Evolutionary conservation across 2,329 filamentous ascomycete species (phyloP), one percentile per base, ranked within the genome.

Genomic region (Lithohypha guttulata): DNA sequence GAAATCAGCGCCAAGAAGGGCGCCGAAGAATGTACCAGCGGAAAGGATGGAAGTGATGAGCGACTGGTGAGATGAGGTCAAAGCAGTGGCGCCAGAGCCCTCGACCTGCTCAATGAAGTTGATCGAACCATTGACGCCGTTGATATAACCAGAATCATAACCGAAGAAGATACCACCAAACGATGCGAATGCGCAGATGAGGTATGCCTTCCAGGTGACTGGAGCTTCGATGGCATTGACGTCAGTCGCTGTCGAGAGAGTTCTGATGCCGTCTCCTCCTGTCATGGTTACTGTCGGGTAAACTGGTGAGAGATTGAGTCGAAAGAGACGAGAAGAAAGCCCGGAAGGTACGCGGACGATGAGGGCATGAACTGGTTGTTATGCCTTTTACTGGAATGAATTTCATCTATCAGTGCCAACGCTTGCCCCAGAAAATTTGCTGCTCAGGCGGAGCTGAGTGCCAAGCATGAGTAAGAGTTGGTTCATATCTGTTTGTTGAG

Each of bases 11-110:
- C 79, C 82, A 45, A 84, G 75, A 49, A 87, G 55, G 41, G 83
- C 78, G 57, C 82, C 77, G 45, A 85, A 80, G 70, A 86, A 87
- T 51, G 81, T 84, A 59, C 76, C 73, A 55, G 70, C 73, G 26
- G 82, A 87, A 41, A 87, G 73, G 51, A 87, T 84, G 14, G 80
- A 84, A 55, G 76, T 76, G 56, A 85, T 77, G 35, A 79, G 64
- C 10, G 74, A 77, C 48, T 71, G 66, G 30, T 64, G 61, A 42
- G 55, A 62, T 8, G 68, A 61, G 3, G 65, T 59, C 13, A 74
- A 47, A 14, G 61, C 58, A 46, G 66, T 68, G 3, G 57, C 37
- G 2, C 55, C 47, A 38, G 49, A 48, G 23, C 57, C 54, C 34
- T 60, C 54, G 31, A 60, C 59, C 11, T 52, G 44, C 1, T 55